Evolutionary conservation across 2,329 filamentous ascomycete genomes (phyloP).

Genomic region (Neopestalotiopsis sp.): DNA sequence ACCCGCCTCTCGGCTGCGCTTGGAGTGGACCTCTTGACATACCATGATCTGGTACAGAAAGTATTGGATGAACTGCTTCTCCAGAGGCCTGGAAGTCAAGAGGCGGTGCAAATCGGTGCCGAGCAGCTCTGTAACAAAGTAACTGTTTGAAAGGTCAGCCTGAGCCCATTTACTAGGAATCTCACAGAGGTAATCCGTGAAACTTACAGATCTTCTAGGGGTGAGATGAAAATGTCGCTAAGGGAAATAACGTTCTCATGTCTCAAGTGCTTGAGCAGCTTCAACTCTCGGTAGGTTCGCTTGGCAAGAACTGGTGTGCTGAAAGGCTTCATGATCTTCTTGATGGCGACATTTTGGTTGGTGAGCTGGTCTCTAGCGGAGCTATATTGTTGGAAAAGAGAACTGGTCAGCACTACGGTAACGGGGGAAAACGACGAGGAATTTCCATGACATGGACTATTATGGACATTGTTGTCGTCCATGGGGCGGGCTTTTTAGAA

Average conservation of each 20-base stretch:
- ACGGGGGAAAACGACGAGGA: constrained; percentile 12
- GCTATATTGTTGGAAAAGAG: constrained; percentile 52
- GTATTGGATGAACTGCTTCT: constrained; percentile 99
- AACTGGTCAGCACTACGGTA: constrained; percentile 15
- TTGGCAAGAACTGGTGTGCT: constrained; percentile 98
- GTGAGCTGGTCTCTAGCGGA: constrained; percentile 98
- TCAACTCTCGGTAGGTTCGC: constrained; percentile 95
- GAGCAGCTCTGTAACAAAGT: constrained; percentile 97
- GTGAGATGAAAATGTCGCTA: constrained; percentile 99
- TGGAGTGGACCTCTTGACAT: constrained; percentile 41
- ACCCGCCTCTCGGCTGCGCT: not conserved
- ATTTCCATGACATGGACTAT: constrained; percentile 5
- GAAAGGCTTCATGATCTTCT: constrained; percentile 99
- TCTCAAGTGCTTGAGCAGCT: constrained; percentile 93
- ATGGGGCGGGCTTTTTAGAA: constrained; percentile 1
- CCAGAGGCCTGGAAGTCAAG: constrained; percentile 90
- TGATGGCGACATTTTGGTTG: constrained; percentile 94
- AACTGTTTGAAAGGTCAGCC: constrained; percentile 57
- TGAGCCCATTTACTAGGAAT: not conserved
- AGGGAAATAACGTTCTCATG: constrained; percentile 99
- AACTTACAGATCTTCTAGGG: constrained; percentile 93
- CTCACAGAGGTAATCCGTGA: not conserved
- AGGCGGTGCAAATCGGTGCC: constrained; percentile 96
- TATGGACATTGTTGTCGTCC: not conserved
- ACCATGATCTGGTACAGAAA: constrained; percentile 99